Evolutionary conservation across 2,329 filamentous ascomycete species (phyloP), one percentile per base, ranked within the genome.

Genomic region (Xylariaceae sp.): DNA sequence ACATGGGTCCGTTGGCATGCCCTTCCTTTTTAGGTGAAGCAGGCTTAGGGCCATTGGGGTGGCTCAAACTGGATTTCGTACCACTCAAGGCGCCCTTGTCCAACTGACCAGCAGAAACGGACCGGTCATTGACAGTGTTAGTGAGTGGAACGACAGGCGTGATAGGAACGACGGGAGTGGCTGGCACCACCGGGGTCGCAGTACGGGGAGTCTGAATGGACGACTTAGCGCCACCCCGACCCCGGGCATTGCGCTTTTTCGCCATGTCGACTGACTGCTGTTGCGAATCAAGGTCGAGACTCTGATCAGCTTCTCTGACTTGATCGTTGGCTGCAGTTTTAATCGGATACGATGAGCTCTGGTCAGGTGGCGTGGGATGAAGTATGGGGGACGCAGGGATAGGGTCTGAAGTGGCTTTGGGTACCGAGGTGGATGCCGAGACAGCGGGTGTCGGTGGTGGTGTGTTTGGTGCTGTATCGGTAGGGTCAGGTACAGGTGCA

Each of bases 231-330:
- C 51, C 50, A 33, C 52, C 47, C 39, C 56, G 52, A 38, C 51
- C 57, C 40, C 54, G 53, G 43, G 50, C 52, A 26, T 46, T 47
- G 38, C 58, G 58, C 36, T 51, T 57, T 49, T 50, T 59, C 44
- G 53, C 32, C 38, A 52, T 45, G 24, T 53, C 46, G 52, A 52
- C 52, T 33, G 36, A 44, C 31, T 29, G 18, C 24, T 41, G 36
- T 4, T 18, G 34, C 19, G 49, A 26, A 32, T 48, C 47, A 34
- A 46, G 41, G 7, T 39, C 31, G 16, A 36, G 40, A 19, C 32
- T 38, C 14, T 43, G 28, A 9, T 39, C 9, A n/a, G 41, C 40
- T 39, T 44, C 35, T 34, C 46, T 31, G 14, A 14, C 26, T 11
- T 33, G 13, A 12, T 17, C 21, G 19, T 35, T 9, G 17, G 35